These are phyloP conservation scores for Trichoderma cornu-damae DNA, from an alignment of 2,329 filamentous ascomycete species.

Conservation along the genomic window DNA sequence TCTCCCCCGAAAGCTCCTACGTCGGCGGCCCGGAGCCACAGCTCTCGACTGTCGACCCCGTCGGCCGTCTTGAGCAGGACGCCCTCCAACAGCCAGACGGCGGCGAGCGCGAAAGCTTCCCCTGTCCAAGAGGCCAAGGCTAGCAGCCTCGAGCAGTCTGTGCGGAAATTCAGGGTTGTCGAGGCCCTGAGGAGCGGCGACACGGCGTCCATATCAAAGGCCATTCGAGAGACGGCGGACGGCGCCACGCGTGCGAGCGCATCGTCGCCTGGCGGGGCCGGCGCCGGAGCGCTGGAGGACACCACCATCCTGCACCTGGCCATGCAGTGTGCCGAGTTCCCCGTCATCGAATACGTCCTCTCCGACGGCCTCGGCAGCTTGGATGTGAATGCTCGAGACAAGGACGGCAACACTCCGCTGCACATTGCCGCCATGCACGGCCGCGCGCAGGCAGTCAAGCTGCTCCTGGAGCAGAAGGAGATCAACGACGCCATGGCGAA, in stretches of 20 bases:
- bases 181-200: conserved; percentile 89
- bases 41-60: conserved; percentile 43
- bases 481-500: conserved; percentile 90
- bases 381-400: conserved; percentile 85
- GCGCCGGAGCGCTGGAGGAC: conserved; percentile 57
- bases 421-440: conserved; percentile 84
- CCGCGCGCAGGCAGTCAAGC: conserved; percentile 70
- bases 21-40: conserved; percentile 40
- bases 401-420: conserved; percentile 89
- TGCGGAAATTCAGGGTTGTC: conserved; percentile 89
- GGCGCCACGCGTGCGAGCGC: conserved; percentile 51
- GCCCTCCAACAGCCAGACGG: conserved; percentile 32
- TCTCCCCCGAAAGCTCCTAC: conserved; percentile 31
- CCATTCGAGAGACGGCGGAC: conserved; percentile 63
- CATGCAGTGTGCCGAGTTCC: conserved; percentile 88
- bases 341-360: conserved; percentile 91
- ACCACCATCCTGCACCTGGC: conserved; percentile 90
- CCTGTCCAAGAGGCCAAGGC: conserved; percentile 40
- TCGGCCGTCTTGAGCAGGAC: conserved; percentile 39
- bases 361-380: conserved; percentile 63
- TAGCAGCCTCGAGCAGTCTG: conserved; percentile 78
- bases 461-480: conserved; percentile 73
- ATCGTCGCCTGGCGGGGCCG: conserved; percentile 45
- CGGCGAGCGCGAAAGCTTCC: conserved; percentile 20
- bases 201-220: conserved; percentile 81